Evolutionary conservation across 2,329 filamentous ascomycete species (phyloP).

Genomic region (Paraphoma chrysanthemicola): DNA sequence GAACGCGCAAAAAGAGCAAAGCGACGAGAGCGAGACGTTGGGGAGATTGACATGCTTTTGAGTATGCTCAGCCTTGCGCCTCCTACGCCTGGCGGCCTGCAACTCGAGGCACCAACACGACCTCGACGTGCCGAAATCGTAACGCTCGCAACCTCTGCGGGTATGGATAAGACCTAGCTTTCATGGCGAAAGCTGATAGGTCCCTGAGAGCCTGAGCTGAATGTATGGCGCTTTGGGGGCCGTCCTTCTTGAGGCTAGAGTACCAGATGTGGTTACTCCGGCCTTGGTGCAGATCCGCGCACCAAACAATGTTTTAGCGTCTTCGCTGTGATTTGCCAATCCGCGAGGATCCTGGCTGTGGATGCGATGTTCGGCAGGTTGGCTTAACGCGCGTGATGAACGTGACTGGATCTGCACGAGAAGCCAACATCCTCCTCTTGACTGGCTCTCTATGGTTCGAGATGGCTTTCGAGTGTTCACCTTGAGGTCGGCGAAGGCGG

Average conservation of each 20-base stretch:
- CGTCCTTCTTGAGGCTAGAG: neutral
- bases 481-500: no score
- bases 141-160: neutral
- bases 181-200: neutral
- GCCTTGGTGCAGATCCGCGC: neutral
- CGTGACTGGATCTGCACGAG: neutral
- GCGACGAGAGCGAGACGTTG: neutral
- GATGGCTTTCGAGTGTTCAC: no score
- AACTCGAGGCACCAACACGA: neutral
- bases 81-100: neutral
- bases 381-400: neutral
- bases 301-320: neutral
- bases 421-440: neutral
- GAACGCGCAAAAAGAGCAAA: neutral
- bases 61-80: neutral
- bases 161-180: neutral
- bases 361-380: neutral
- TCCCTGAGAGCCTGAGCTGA: neutral
- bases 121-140: neutral
- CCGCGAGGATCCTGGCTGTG: neutral
- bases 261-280: neutral
- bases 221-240: slow-evolving; percentile 5
- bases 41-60: neutral
- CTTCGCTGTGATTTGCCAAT: neutral
- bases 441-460: no score